Percentiles rank a stretch among this genome's conserved stretches.
phyloP scores from a whole-genome alignment of 192 early-diverging fungal genomes.

The Spizellomyces punctatus region DNA sequence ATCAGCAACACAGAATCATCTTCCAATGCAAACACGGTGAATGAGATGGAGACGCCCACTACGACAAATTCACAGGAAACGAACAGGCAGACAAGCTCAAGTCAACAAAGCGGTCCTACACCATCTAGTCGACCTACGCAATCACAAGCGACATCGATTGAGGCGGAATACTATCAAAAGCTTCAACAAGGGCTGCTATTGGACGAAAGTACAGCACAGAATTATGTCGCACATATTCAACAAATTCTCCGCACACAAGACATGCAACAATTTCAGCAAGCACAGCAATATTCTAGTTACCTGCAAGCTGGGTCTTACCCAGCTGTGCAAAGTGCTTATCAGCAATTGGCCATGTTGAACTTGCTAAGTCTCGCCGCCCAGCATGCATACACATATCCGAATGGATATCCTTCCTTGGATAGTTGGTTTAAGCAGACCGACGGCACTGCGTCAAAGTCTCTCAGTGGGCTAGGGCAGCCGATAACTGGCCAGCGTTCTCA shows the following conservation, averaged over 20 bases:
- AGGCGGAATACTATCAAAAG: conserved; percentile 15
- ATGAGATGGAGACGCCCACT: too few species aligned
- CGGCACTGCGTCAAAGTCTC: neutral
- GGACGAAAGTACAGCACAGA: conserved; percentile 12
- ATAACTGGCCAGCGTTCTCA: neutral
- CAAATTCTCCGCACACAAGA: conserved; percentile 17
- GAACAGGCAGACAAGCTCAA: too few species aligned
- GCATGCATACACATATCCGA: conserved; percentile 19
- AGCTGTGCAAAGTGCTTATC: conserved; percentile 19
- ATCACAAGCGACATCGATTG: neutral
- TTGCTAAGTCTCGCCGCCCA: conserved; percentile 23
- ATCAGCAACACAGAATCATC: neutral
- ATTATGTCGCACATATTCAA: conserved; percentile 8
- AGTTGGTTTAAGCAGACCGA: neutral
- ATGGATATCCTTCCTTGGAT: neutral
- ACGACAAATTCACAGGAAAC: too few species aligned
- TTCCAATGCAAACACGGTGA: neutral
- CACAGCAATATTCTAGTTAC: neutral
- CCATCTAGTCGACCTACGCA: neutral
- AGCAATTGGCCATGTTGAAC: conserved; percentile 27
- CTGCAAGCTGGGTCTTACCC: neutral
- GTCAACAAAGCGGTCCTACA: neutral
- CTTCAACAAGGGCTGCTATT: conserved; percentile 8
- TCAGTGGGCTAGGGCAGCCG: neutral
- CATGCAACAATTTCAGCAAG: neutral